Conservation (phyloP, 2,329 filamentous ascomycete species). For the Aspergillus fischeri region DNA sequence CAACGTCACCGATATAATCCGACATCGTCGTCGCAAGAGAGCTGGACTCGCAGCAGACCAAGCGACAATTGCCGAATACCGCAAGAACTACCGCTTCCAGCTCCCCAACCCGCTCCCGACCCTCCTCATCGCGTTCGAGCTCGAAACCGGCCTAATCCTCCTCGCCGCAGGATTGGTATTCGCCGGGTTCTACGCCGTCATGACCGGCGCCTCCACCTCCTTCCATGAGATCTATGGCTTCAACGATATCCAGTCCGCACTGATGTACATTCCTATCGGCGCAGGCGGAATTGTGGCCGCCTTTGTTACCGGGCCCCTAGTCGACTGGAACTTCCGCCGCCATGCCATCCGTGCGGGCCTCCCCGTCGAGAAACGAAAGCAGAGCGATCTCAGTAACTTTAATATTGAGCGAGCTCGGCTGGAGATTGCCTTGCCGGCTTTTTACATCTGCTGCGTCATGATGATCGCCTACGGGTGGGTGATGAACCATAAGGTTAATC, state of each 20-base stretch:
- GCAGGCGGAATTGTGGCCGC: slow-evolving; percentile 17
- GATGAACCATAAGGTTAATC: slow-evolving; percentile 23
- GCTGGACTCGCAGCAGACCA: slow-evolving; percentile 7
- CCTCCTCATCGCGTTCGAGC: slow-evolving; percentile 33
- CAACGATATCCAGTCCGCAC: slow-evolving; percentile 44
- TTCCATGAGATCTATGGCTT: slow-evolving; percentile 46
- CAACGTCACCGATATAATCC: slow-evolving; percentile 18
- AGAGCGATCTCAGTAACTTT: slow-evolving; percentile 31
- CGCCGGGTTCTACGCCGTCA: slow-evolving; percentile 46
- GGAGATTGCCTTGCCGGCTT: slow-evolving; percentile 30
- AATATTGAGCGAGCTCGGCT: slow-evolving; percentile 45
- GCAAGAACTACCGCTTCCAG: slow-evolving; percentile 17
- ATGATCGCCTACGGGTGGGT: slow-evolving; percentile 37
- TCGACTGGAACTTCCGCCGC: slow-evolving; percentile 71
- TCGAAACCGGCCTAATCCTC: slow-evolving; percentile 35
- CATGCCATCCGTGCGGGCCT: slow-evolving; percentile 60
- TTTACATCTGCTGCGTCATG: slow-evolving; percentile 21
- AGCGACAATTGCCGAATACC: not conserved
- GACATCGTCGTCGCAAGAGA: slow-evolving; percentile 18
- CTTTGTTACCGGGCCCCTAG: slow-evolving; percentile 48
- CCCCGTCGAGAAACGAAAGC: slow-evolving; percentile 51
- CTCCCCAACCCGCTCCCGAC: slow-evolving; percentile 38
- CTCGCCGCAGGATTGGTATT: slow-evolving; percentile 42
- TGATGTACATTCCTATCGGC: slow-evolving; percentile 32
- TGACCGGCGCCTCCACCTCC: slow-evolving; percentile 44